A percentile compares a stretch with the other conserved stretches of the same genome.
phyloP scores from a whole-genome alignment of 108 stramenopile genomes.

The Fistulifera solaris region DNA sequence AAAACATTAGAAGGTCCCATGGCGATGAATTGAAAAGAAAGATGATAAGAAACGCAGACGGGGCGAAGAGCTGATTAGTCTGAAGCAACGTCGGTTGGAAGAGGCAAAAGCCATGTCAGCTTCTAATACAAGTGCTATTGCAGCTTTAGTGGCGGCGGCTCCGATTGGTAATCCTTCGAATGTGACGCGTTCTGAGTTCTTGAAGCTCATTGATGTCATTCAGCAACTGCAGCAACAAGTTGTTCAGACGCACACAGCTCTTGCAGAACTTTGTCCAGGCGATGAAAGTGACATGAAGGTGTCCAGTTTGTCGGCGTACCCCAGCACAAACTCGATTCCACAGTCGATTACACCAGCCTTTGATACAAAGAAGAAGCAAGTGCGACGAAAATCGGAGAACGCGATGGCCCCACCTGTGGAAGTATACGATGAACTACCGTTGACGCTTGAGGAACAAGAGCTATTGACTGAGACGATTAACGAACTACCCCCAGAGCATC shows the following conservation, averaged over 20 bases:
- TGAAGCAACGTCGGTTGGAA: slow-evolving; percentile 34
- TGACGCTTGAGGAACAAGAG: slow-evolving; percentile 72
- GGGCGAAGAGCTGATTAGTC: slow-evolving; percentile 26
- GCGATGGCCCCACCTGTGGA: slow-evolving; percentile 16
- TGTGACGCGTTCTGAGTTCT: slow-evolving; percentile 67
- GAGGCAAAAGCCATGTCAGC: slow-evolving; percentile 50
- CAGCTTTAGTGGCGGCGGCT: slow-evolving; percentile 48
- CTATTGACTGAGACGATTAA: slow-evolving; percentile 74
- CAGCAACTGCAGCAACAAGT: slow-evolving; percentile 59
- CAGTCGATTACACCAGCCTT: slow-evolving; percentile 1
- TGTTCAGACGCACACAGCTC: slow-evolving; percentile 47
- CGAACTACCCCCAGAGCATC: slow-evolving; percentile 37
- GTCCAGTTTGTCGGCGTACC: neutral
- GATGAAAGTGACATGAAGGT: slow-evolving; percentile 11
- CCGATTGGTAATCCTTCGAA: slow-evolving; percentile 21
- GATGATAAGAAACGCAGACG: slow-evolving; percentile 54
- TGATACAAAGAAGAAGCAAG: slow-evolving; percentile 21
- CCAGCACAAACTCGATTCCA: neutral
- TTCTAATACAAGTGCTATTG: slow-evolving; percentile 41
- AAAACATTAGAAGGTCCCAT: slow-evolving; percentile 36
- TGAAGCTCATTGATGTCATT: slow-evolving; percentile 54
- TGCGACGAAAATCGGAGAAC: slow-evolving; percentile 30
- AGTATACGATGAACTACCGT: slow-evolving; percentile 37
- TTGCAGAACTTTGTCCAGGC: slow-evolving; percentile 38
- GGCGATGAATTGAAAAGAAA: slow-evolving; percentile 56